phyloP scores from a whole-genome alignment of 768 basidiomycete genomes.

The Agaricus sinodeliciosus region DNA sequence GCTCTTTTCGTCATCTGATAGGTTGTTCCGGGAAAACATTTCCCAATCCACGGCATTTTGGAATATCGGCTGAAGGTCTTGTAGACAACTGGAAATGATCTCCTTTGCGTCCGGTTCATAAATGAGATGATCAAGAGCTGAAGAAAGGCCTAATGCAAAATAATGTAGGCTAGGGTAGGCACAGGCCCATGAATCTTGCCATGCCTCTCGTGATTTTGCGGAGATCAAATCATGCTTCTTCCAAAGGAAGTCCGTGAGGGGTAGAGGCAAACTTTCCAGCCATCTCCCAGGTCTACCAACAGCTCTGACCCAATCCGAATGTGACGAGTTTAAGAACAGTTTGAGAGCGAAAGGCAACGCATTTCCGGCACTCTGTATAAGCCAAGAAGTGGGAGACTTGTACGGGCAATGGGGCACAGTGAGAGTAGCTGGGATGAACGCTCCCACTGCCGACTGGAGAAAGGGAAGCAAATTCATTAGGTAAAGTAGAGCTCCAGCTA shows the following conservation, averaged over 20 bases:
- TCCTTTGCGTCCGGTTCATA: no score
- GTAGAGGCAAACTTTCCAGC: no score
- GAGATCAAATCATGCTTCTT: neutral
- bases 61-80: no score
- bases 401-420: conserved; percentile 6
- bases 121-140: no score
- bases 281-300: neutral
- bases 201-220: no score
- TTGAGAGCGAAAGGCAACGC: neutral
- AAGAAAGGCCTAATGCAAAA: no score
- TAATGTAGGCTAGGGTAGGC: no score
- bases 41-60: no score
- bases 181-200: no score
- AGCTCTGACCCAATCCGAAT: no score
- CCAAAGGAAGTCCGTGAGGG: neutral
- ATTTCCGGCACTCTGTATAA: neutral
- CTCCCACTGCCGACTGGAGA: neutral
- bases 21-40: no score
- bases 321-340: neutral
- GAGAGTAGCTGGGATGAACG: neutral
- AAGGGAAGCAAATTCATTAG: neutral
- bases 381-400: conserved; percentile 7
- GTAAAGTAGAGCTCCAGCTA: neutral
- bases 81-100: no score
- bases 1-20: neutral